phyloP scores from a whole-genome alignment of 176 grass and related monocot species.

The Carex kokanica region DNA sequence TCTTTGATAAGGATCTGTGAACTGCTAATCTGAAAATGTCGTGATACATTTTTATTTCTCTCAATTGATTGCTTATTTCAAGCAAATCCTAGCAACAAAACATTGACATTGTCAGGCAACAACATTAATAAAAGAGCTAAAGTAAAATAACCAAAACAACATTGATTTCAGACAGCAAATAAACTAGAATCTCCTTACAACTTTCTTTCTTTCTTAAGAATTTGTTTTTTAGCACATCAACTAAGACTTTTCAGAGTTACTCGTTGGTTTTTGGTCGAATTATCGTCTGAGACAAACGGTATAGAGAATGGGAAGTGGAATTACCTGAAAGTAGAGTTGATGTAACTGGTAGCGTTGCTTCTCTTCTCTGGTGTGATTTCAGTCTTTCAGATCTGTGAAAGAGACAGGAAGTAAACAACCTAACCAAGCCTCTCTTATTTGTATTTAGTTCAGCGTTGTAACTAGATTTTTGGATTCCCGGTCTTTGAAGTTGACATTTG shows the following conservation, averaged over 20 bases:
- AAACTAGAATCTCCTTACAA: not conserved
- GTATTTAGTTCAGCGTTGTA: not conserved
- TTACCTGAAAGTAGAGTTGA: slow-evolving; percentile 8
- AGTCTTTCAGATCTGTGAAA: slow-evolving; percentile 18
- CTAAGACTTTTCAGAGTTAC: not conserved
- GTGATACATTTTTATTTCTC: slow-evolving; percentile 59
- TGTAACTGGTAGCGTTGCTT: not conserved
- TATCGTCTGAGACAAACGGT: not conserved
- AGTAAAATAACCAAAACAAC: slow-evolving; percentile 16
- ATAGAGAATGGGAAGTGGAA: slow-evolving; percentile 1
- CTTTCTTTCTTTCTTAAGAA: not conserved
- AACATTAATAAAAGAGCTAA: slow-evolving; percentile 14
- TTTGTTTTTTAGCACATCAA: not conserved
- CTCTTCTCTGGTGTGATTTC: slow-evolving; percentile 5
- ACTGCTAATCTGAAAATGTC: slow-evolving; percentile 81
- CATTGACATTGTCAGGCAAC: slow-evolving; percentile 34
- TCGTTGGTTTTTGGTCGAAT: not conserved
- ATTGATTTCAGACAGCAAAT: slow-evolving; percentile 3
- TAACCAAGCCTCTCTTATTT: not conserved
- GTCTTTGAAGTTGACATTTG: slow-evolving; percentile 9
- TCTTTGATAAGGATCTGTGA: slow-evolving; percentile 80
- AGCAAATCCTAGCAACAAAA: not conserved
- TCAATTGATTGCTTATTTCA: slow-evolving; percentile 12
- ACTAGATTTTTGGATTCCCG: not conserved
- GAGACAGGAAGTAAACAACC: not conserved